Evolutionary conservation across 371 early-diverging fungal species (phyloP).

Genomic region (Mortierella sp.): DNA sequence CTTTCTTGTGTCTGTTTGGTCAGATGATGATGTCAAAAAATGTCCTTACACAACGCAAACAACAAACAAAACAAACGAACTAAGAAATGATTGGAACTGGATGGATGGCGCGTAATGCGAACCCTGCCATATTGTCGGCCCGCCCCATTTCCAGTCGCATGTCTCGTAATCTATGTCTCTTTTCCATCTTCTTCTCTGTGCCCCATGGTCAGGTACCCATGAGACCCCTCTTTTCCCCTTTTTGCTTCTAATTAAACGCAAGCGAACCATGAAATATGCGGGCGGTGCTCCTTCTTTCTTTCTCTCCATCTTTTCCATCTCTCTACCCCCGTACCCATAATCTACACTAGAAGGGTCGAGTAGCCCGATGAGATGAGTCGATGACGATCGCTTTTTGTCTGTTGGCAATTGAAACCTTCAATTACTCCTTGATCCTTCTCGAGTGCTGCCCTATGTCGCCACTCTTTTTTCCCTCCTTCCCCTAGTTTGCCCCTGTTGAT

Average conservation of each 20-base stretch:
- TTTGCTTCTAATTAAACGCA: background rate
- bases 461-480: background rate
- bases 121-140: conserved; percentile 7
- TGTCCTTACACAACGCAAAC: too few species aligned
- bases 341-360: background rate
- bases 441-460: conserved; percentile 2
- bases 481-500: background rate
- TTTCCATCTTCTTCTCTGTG: background rate
- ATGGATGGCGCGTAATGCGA: background rate
- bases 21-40: conserved; percentile 10
- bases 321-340: background rate
- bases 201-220: too few species aligned
- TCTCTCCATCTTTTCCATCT: background rate
- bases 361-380: background rate
- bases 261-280: background rate
- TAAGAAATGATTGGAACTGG: background rate
- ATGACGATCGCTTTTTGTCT: background rate
- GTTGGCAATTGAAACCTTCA: background rate
- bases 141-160: background rate
- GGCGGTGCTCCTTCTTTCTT: background rate
- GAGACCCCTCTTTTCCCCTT: background rate
- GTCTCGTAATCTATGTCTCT: background rate
- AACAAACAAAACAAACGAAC: background rate
- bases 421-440: background rate
- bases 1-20: background rate